Base-by-base conservation (phyloP, 2,329 filamentous ascomycete genomes). In the Tolypocladium amazonense region DNA sequence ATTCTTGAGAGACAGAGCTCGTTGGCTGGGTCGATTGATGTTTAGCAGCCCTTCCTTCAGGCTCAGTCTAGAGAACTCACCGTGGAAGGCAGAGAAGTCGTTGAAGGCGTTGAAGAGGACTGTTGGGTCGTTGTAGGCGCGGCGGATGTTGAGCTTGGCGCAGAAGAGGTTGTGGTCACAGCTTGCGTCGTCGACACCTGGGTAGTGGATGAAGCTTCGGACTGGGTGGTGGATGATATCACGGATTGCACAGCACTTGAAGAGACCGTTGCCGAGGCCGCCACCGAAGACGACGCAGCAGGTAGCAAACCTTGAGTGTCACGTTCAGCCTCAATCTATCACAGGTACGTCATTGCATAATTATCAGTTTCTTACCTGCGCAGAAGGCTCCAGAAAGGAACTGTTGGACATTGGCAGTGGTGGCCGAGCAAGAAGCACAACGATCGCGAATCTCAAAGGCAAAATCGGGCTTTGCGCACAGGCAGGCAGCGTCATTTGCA, bases 401-500 rank as follows among this genome's bases (percentile, higher is more conserved):
- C 9, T 64, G 56, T 20, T 68, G 67, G 12, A 74, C 62, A 59
- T 72, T 68, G 33, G 66, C 61, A 7, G 68, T 67, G 4, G 65
- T 67, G 15, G 70, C 68, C 8, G 64, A 63, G 56, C 73, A 74
- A 12, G 67, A 65, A 30, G 61, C 62, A 38, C 70, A 69, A 60
- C 75, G 76, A 56, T 76, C 73, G n/a, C 67, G 64, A 58, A 75
- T 68, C 39, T 72, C 73, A 59, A 62, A 67, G 39, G 60, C 58
- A 50, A 71, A 65, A 47, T 65, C 58, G 38, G 57, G 27, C 23
- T 61, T 61, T 35, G 62, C 65, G 63, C 79, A 81, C 20, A 80
- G 69, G 62, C 79, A 81, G 20, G 68, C 64, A 25, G 67, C 66
- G 35, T 73, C 66, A 50, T 66, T 64, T 39, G 69, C 69, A 60